These are phyloP conservation scores for Neurospora hispaniola DNA, from an alignment of 495 filamentous ascomycete genomes.

Conservation along the genomic window DNA sequence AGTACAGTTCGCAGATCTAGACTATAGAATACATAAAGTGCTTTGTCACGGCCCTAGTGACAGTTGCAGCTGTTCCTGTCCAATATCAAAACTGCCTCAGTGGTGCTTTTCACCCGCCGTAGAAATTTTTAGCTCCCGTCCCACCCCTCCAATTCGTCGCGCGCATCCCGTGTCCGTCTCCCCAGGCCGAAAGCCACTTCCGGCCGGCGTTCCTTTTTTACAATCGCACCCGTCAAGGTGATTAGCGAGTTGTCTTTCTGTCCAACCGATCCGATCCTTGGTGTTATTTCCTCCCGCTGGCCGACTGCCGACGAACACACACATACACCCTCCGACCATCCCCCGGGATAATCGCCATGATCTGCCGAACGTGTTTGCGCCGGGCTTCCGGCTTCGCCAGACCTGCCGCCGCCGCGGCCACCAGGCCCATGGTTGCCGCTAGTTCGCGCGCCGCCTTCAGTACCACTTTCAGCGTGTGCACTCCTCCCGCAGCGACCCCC, in stretches of 20 bases:
- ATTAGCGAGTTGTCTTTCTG: neutral
- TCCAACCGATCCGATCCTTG: neutral
- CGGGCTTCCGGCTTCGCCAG: slow-evolving; percentile 19
- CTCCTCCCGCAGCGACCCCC: slow-evolving; percentile 18
- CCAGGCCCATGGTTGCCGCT: slow-evolving; percentile 5
- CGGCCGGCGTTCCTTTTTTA: neutral
- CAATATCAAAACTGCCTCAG: slow-evolving; percentile 16
- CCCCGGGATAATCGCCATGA: slow-evolving; percentile 24
- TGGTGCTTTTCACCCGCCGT: slow-evolving; percentile 14
- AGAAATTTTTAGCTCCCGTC: slow-evolving; percentile 31
- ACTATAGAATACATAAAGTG: neutral
- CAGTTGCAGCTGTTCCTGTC: neutral
- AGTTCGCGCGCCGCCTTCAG: slow-evolving; percentile 16
- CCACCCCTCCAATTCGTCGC: neutral
- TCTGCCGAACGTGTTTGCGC: slow-evolving; percentile 36
- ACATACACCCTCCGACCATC: neutral
- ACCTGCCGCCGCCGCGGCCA: slow-evolving; percentile 3
- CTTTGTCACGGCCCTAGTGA: neutral
- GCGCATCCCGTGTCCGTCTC: neutral
- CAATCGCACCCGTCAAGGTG: neutral
- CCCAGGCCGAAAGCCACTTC: neutral
- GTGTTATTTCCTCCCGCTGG: slow-evolving; percentile 2
- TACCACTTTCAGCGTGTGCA: slow-evolving; percentile 17
- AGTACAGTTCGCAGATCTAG: neutral
- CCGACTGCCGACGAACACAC: neutral